Evolutionary conservation across 73 alveolate species (phyloP).

Genomic region (Tetrahymena borealis): DNA sequence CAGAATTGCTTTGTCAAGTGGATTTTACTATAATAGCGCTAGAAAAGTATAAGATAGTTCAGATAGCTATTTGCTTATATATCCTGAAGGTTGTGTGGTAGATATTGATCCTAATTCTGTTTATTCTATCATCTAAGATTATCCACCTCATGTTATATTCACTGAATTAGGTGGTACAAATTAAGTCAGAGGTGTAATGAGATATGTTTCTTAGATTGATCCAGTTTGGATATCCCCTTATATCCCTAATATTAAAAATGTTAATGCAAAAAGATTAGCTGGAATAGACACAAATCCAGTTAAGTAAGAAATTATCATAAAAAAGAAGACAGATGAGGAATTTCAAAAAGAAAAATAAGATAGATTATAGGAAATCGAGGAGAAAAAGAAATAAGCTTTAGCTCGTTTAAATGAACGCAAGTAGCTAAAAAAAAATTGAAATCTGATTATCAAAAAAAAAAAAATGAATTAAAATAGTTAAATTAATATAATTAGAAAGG

Average conservation of each 20-base stretch:
- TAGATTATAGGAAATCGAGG: not conserved
- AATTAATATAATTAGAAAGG: too few species aligned
- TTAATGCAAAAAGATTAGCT: not conserved
- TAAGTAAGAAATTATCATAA: not conserved
- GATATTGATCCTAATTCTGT: conserved; percentile 22
- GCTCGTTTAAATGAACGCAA: not conserved
- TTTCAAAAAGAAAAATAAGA: not conserved
- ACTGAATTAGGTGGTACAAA: conserved; percentile 41
- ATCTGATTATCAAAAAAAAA: not conserved
- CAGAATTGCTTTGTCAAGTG: conserved; percentile 28
- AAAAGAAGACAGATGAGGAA: not conserved
- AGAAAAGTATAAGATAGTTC: conserved; percentile 26
- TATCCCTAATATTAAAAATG: conserved; percentile 10
- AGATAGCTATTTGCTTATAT: conserved; percentile 24
- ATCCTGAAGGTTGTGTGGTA: conserved; percentile 43
- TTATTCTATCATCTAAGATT: conserved; percentile 7
- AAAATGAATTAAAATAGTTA: too few species aligned
- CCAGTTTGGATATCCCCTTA: conserved; percentile 23
- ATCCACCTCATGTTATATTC: conserved; percentile 33
- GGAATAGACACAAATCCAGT: not conserved
- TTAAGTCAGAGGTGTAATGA: conserved; percentile 34
- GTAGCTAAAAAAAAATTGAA: not conserved
- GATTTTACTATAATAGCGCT: conserved; percentile 38
- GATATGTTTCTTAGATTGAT: conserved; percentile 13
- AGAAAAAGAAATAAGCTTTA: not conserved